Conservation (phyloP, 1,139 yeast genomes). For the Entelexis sorbosivorans region DNA sequence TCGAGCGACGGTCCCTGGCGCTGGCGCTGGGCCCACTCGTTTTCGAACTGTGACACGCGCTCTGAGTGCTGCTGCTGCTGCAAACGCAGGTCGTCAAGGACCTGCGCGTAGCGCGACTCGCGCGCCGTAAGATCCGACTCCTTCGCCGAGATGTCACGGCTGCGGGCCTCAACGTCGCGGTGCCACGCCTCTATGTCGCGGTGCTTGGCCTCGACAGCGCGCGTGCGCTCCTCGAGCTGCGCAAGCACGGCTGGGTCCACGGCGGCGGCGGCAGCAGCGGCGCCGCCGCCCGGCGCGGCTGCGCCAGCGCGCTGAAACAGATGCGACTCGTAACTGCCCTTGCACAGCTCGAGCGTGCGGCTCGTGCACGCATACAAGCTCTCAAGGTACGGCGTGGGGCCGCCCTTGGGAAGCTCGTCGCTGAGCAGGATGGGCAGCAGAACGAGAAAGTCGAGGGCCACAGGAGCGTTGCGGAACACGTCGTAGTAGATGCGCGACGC, state of each 20-base stretch:
- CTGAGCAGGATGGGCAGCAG: slow-evolving; percentile 79
- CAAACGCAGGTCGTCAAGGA: slow-evolving; percentile 9
- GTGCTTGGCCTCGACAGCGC: background rate
- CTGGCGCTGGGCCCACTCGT: slow-evolving; percentile 13
- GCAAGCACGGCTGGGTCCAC: slow-evolving; percentile 5
- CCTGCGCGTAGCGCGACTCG: slow-evolving; percentile 12
- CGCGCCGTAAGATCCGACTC: slow-evolving; percentile 10
- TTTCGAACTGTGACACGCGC: slow-evolving; percentile 12
- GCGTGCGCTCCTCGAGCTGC: slow-evolving; percentile 4
- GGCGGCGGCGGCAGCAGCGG: background rate
- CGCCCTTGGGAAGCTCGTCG: slow-evolving; percentile 55
- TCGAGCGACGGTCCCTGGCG: slow-evolving; percentile 11
- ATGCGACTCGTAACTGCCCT: slow-evolving; percentile 10
- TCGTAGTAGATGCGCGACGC: slow-evolving; percentile 51
- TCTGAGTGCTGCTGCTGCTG: slow-evolving; percentile 16
- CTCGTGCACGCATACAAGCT: slow-evolving; percentile 71
- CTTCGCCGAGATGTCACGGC: background rate
- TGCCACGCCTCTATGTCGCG: background rate
- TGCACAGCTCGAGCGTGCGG: slow-evolving; percentile 48
- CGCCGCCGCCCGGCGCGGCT: background rate
- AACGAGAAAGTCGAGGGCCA: slow-evolving; percentile 61
- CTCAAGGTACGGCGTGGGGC: slow-evolving; percentile 83
- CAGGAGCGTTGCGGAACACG: slow-evolving; percentile 43
- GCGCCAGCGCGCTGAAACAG: slow-evolving; percentile 13
- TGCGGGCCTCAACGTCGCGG: slow-evolving; percentile 2